These are phyloP conservation scores for Cercophora samala DNA, from an alignment of 495 filamentous ascomycete genomes.

Conservation along the genomic window DNA sequence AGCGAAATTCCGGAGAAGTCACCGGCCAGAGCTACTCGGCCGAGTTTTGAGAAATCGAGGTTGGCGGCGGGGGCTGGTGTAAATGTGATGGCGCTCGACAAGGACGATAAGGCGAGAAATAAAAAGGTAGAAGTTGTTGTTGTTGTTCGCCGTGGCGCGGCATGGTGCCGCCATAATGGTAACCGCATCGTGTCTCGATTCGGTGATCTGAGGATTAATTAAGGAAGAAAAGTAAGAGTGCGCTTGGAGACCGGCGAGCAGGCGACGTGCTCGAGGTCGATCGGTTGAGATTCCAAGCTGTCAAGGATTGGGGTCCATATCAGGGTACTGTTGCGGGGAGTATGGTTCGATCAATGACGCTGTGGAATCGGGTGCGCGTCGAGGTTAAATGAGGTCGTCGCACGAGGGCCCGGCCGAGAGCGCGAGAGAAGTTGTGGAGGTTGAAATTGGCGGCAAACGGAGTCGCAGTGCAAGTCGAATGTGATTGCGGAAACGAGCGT, in stretches of 20 bases:
- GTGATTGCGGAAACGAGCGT: conserved; percentile 9
- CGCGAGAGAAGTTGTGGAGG: conserved; percentile 4
- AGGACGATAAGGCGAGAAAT: conserved; percentile 39
- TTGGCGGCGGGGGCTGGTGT: conserved; percentile 68
- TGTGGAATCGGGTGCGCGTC: conserved; percentile 11
- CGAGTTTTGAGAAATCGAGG: conserved; percentile 76
- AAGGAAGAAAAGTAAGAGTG: conserved; percentile 2
- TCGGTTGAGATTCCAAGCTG: conserved; percentile 18
- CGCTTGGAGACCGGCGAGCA: conserved; percentile 24
- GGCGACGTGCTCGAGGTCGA: conserved; percentile 21
- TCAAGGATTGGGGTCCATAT: conserved; percentile 27
- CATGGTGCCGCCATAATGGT: conserved; percentile 34
- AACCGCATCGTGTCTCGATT: conserved; percentile 39
- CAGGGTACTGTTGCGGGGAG: neutral
- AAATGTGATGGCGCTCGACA: conserved; percentile 63
- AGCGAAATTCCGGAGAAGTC: conserved; percentile 90
- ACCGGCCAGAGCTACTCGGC: conserved; percentile 80
- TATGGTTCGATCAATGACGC: conserved; percentile 5
- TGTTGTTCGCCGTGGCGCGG: conserved; percentile 29
- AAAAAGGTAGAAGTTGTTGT: conserved; percentile 25
- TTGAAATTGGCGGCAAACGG: neutral
- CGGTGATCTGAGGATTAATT: conserved; percentile 9
- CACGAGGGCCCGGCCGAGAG: conserved; percentile 19
- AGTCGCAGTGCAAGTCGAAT: neutral
- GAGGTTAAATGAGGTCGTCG: conserved; percentile 18